Conservation (phyloP, 805 yeast genomes). For the Schizosaccharomyces japonicus region DNA sequence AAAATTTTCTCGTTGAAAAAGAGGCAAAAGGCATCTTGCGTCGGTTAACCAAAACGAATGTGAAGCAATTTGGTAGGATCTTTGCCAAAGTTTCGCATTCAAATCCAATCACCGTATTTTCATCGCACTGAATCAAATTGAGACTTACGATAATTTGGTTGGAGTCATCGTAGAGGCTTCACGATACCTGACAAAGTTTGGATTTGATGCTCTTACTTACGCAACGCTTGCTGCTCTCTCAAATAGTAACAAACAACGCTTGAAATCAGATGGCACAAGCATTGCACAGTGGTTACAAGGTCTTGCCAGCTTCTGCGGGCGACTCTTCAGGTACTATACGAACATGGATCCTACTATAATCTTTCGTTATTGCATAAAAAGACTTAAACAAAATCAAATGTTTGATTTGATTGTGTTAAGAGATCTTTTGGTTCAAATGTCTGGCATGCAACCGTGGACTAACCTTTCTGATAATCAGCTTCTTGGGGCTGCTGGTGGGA, state of each 20-base stretch:
- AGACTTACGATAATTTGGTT: constrained; percentile 72
- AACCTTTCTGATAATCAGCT: constrained; percentile 47
- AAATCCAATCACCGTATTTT: constrained; percentile 58
- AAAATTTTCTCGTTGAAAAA: constrained; percentile 46
- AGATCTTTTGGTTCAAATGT: constrained; percentile 46
- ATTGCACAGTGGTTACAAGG: constrained; percentile 63
- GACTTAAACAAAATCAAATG: constrained; percentile 34
- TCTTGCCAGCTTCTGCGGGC: constrained; percentile 54
- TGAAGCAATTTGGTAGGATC: constrained; percentile 43
- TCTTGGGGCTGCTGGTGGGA: constrained; percentile 38
- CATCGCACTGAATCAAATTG: constrained; percentile 59
- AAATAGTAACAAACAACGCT: constrained; percentile 34
- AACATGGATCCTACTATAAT: constrained; percentile 39
- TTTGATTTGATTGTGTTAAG: constrained; percentile 39
- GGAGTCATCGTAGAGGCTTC: constrained; percentile 60
- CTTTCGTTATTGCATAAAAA: constrained; percentile 33
- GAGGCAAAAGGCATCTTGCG: constrained; percentile 57
- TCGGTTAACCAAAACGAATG: constrained; percentile 59
- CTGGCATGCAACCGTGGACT: constrained; percentile 49
- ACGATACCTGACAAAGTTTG: constrained; percentile 43
- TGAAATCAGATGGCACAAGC: constrained; percentile 53
- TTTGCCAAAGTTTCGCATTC: constrained; percentile 47
- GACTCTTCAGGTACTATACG: constrained; percentile 33
- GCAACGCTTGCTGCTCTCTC: constrained; percentile 50
- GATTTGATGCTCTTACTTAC: constrained; percentile 66